Percentiles rank a stretch among this genome's conserved stretches.
phyloP scores from a whole-genome alignment of 106 monocot species.

The Gastrodia elata region DNA sequence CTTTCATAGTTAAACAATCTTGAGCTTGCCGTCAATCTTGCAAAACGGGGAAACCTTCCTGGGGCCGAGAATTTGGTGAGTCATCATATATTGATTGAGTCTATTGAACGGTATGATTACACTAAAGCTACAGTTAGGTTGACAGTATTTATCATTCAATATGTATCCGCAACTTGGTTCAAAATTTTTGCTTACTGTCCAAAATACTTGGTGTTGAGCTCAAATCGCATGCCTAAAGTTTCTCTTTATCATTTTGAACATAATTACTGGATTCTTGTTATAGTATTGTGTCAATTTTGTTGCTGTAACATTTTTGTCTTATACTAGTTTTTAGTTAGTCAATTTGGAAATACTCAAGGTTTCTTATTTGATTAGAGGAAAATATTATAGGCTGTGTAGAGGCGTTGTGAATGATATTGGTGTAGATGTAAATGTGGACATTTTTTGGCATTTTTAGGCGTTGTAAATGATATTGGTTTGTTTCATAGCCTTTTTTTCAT shows the following conservation, averaged over 20 bases:
- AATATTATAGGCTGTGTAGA: background rate
- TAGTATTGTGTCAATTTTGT: background rate
- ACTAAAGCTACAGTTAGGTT: background rate
- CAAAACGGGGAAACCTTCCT: conserved; percentile 94
- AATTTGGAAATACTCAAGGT: background rate
- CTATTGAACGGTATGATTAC: background rate
- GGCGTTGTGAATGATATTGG: background rate
- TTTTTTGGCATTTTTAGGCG: background rate
- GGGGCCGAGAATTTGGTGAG: conserved; percentile 96
- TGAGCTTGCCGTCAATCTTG: conserved; percentile 96
- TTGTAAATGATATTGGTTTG: background rate
- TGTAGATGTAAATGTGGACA: background rate
- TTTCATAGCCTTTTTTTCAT: background rate
- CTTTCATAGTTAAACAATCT: conserved; percentile 81
- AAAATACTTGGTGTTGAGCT: background rate
- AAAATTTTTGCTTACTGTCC: background rate
- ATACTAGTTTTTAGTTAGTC: background rate
- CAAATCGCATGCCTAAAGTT: background rate
- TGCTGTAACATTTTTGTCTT: background rate
- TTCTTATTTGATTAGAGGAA: background rate
- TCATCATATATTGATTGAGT: background rate
- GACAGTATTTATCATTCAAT: background rate
- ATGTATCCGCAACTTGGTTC: background rate
- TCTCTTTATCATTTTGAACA: background rate
- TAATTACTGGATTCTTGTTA: no score